These are phyloP conservation scores for Sclerotiophoma versabilis DNA, from an alignment of 2,329 filamentous ascomycete genomes.

Conservation along the genomic window DNA sequence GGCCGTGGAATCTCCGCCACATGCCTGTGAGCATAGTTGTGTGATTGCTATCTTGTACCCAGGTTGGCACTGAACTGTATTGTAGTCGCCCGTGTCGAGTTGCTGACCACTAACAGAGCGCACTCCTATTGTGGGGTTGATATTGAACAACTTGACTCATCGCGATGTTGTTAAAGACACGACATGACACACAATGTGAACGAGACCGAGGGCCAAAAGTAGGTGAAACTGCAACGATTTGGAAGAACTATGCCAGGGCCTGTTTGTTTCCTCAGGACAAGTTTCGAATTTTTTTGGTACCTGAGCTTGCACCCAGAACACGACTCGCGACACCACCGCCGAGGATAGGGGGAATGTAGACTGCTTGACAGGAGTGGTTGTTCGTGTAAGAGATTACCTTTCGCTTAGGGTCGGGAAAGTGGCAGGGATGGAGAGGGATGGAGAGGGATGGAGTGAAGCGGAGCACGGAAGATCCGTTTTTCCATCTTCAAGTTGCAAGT, in stretches of 20 bases:
- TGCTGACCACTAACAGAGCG: background rate
- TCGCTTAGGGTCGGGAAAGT: background rate
- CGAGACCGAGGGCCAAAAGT: background rate
- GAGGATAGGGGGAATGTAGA: background rate
- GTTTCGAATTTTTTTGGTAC: conserved; percentile 9
- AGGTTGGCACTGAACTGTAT: background rate
- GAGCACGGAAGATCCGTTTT: background rate
- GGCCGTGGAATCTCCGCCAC: background rate
- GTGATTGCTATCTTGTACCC: too few relatives aligned
- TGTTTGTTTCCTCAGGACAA: background rate
- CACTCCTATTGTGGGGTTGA: background rate
- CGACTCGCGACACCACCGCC: conserved; percentile 13
- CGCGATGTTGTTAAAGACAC: background rate
- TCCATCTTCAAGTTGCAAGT: background rate
- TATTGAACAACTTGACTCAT: background rate
- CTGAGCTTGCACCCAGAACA: background rate
- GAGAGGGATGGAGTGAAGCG: too few relatives aligned
- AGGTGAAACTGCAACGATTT: conserved; percentile 1
- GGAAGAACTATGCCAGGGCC: conserved; percentile 23
- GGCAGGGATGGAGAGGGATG: background rate
- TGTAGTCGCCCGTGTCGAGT: background rate
- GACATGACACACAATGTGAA: background rate
- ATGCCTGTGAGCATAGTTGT: too few relatives aligned
- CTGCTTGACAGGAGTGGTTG: background rate
- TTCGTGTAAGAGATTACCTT: conserved; percentile 2